Evolutionary conservation across 108 stramenopile genomes (phyloP), one percentile per base, ranked within the genome.

Genomic region (Fistulifera pelliculosa): DNA sequence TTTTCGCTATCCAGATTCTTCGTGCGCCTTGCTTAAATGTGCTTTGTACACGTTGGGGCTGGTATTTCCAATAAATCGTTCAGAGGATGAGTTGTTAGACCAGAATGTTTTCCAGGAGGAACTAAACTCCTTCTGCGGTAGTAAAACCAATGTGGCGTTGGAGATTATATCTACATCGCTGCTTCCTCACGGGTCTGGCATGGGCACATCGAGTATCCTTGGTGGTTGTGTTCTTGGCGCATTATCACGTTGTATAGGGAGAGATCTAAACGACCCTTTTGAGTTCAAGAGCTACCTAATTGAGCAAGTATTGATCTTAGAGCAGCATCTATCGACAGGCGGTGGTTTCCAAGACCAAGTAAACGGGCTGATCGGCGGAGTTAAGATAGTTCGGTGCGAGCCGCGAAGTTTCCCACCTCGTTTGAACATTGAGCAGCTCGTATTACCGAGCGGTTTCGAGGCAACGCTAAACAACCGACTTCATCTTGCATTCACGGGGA

Each of bases 321-420:
- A 94, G 56, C 87, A 91, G 54, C 43, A 85, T 12, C 63, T 91
- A 12, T 78, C 80, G 1, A 84, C 86, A 7, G 89, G 87, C 2
- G 93, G 93, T 24, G 93, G 93, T 28, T 94, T 85, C 80, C 93
- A 94, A 62, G 93, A 90, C 54, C 84, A 94, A 61, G 80, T 88
- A 23, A 66, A 82, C 22, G 87, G 85, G 8, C 57, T 73, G 28
- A 25, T 80, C 27, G 76, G 73, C 38, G 81, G 81, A 0, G 58
- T 77, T n/a, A 87, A 87, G 44, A 56, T 76, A 15, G 75, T 76
- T 11, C 54, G 55, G 1, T 76, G 79, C 10, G 31, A 62, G 38
- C 52, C 66, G 21, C 17, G 50, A 41, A 38, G 55, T 7, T 41
- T 88, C 41, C 80, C 83, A 11, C 27, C 83, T 5, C 18, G 56